Evolutionary conservation across 805 yeast species (phyloP).

Genomic region (Candida nemodendra): DNA sequence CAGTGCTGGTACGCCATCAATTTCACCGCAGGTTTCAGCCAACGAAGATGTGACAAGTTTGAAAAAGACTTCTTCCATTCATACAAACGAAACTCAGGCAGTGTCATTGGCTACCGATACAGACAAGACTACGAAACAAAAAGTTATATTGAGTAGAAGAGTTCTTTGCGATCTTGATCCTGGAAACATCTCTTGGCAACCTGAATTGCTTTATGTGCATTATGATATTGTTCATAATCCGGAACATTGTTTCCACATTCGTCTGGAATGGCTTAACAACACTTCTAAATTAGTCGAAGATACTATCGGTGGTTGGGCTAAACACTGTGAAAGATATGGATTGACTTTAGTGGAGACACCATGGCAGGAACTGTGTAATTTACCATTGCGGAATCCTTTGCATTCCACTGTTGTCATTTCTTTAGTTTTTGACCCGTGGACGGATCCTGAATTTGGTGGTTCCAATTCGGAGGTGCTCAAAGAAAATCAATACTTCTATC

Average conservation of each 20-base stretch:
- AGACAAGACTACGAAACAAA: slow-evolving; percentile 2
- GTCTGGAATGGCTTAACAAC: slow-evolving; percentile 90
- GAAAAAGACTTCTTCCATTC: slow-evolving; percentile 1
- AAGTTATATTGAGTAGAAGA: slow-evolving; percentile 62
- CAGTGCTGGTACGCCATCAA: slow-evolving; percentile 5
- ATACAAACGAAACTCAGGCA: slow-evolving; percentile 1
- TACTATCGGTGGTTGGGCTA: slow-evolving; percentile 69
- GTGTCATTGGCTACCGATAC: slow-evolving; percentile 1
- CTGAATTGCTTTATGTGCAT: slow-evolving; percentile 79
- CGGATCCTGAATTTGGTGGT: slow-evolving; percentile 47
- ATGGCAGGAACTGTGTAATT: slow-evolving; percentile 77
- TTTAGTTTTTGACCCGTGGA: slow-evolving; percentile 71
- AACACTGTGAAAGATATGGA: slow-evolving; percentile 84
- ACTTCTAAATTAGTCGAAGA: slow-evolving; percentile 86
- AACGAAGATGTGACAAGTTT: slow-evolving; percentile 9
- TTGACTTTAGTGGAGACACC: slow-evolving; percentile 83
- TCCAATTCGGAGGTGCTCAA: slow-evolving; percentile 38
- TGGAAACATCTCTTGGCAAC: slow-evolving; percentile 62
- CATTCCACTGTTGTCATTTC: slow-evolving; percentile 76
- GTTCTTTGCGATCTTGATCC: slow-evolving; percentile 78
- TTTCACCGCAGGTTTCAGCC: slow-evolving; percentile 14
- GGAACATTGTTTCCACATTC: slow-evolving; percentile 86
- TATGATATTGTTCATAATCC: slow-evolving; percentile 93
- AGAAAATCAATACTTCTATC: slow-evolving; percentile 69
- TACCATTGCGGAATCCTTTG: slow-evolving; percentile 80